Base-by-base conservation (phyloP, 441 rosid species). In the Bocquillonia castaneifolia region DNA sequence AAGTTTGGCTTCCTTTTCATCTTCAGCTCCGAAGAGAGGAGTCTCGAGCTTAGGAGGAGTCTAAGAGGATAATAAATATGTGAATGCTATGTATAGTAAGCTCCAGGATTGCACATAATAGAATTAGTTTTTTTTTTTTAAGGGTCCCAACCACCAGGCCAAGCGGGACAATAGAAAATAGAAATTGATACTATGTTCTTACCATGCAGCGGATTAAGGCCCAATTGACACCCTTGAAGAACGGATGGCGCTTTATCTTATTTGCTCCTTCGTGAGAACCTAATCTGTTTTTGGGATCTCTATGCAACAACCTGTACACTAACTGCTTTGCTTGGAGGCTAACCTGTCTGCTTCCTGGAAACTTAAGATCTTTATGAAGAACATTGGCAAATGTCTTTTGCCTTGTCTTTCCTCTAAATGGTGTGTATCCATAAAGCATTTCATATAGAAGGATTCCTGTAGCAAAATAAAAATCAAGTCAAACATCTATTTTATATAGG, bases 361-460 rank as follows among this genome's bases (percentile, higher is more conserved):
- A 94, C 75, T 88, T 94, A 20, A 94, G 83, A 67, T 88, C 96
- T 72, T 92, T 94, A 69, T 87, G 94, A 57, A 94, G 92, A 73
- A 94, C 76, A 79, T 94, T 92, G 70, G 94, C 79, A 72, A 94
- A 94, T 59, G 99, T 90, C 84, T 87, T 94, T 65, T 94, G 99
- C 78, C 98, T 83, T 9, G 96, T 88, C 81, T 85, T 94, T 51
- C 99, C 99, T 76, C 99, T 86, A 64, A 94, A 92, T 26, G 99
- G 99, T 74, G 99, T 94, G 73, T 88, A 86, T 76, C 99, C 97
- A 73, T 94, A 94, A 23, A 94, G 79, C 99, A 94, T 94, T 75
- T 94, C 97, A 37, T 87, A 94, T 37, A 94, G 77, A 73, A 94
- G 97, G 67, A 92, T 87, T 25, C 96, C 96, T 89, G 74, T 18